These are phyloP conservation scores for Epichloe uncinata DNA, from an alignment of 2,329 filamentous ascomycete genomes.

Conservation along the genomic window DNA sequence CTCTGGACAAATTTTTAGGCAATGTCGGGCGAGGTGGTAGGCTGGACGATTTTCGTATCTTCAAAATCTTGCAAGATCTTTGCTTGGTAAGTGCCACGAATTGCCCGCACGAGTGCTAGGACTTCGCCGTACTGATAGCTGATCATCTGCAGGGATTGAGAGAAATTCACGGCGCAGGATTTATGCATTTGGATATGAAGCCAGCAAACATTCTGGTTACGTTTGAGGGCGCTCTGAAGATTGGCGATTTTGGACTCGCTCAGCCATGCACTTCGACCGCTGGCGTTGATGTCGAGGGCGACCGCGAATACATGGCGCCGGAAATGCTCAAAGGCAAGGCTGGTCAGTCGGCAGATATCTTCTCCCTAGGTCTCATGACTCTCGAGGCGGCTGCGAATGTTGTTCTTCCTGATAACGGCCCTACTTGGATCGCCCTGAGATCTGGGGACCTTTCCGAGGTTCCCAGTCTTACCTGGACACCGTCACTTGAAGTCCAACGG, in stretches of 20 bases:
- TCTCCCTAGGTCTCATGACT: constrained; percentile 86
- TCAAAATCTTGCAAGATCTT: constrained; percentile 90
- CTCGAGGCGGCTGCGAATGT: constrained; percentile 92
- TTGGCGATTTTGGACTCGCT: constrained; percentile 77
- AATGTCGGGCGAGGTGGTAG: constrained; percentile 71
- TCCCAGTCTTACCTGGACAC: constrained; percentile 74
- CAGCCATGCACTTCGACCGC: constrained; percentile 62
- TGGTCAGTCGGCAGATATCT: constrained; percentile 86
- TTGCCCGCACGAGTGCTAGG: background rate
- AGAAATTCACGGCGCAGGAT: constrained; percentile 78
- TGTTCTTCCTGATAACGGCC: constrained; percentile 82
- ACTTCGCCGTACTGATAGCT: constrained; percentile 1
- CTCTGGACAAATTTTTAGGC: constrained; percentile 73
- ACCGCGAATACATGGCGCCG: constrained; percentile 90
- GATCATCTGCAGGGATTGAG: constrained; percentile 54
- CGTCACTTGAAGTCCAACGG: constrained; percentile 53
- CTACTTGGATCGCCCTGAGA: constrained; percentile 79
- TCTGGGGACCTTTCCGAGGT: constrained; percentile 82
- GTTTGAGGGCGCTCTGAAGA: constrained; percentile 70
- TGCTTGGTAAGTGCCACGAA: constrained; percentile 49
- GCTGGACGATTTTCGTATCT: constrained; percentile 93
- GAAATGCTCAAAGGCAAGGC: constrained; percentile 79
- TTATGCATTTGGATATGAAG: constrained; percentile 76
- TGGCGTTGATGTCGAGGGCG: constrained; percentile 79
- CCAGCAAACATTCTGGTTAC: constrained; percentile 74